phyloP scores from a whole-genome alignment of 352 stramenopile genomes.

The Phytophthora ohioensis region DNA sequence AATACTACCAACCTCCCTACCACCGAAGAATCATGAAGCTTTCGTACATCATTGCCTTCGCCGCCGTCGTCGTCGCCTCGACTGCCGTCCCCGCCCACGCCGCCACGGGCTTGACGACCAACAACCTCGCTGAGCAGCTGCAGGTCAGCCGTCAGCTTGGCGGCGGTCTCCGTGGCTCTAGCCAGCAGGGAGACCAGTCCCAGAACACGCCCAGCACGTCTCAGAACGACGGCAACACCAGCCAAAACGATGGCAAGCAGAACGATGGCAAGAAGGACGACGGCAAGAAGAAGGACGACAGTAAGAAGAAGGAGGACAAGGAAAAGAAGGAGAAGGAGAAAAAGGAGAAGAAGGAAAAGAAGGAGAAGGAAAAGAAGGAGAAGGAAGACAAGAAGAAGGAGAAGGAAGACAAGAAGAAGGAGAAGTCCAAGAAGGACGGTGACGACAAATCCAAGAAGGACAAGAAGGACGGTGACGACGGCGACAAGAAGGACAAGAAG shows the following conservation, averaged over 20 bases:
- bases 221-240: slow-evolving; percentile 8
- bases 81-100: slow-evolving; percentile 15
- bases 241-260: slow-evolving; percentile 12
- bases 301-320: slow-evolving; percentile 10
- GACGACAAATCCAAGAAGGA: slow-evolving; percentile 7
- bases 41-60: slow-evolving; percentile 22
- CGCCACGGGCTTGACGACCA: slow-evolving; percentile 6
- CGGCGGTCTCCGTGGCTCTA: slow-evolving; percentile 13
- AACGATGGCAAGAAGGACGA: slow-evolving; percentile 3
- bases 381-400: not conserved
- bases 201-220: slow-evolving; percentile 20
- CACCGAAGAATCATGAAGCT: slow-evolving; percentile 21
- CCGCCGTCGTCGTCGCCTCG: slow-evolving; percentile 20
- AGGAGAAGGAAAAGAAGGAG: slow-evolving; percentile 6
- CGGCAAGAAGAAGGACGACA: slow-evolving; percentile 3
- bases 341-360: slow-evolving; percentile 4
- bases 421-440: slow-evolving; percentile 7
- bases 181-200: slow-evolving; percentile 7
- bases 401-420: not conserved
- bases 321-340: slow-evolving; percentile 11
- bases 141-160: slow-evolving; percentile 7
- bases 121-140: slow-evolving; percentile 14
- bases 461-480: slow-evolving; percentile 1
- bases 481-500: slow-evolving; percentile 13
- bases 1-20: not conserved